Conservation (phyloP, 2,329 filamentous ascomycete species). For the Sporothrix curviconia region DNA sequence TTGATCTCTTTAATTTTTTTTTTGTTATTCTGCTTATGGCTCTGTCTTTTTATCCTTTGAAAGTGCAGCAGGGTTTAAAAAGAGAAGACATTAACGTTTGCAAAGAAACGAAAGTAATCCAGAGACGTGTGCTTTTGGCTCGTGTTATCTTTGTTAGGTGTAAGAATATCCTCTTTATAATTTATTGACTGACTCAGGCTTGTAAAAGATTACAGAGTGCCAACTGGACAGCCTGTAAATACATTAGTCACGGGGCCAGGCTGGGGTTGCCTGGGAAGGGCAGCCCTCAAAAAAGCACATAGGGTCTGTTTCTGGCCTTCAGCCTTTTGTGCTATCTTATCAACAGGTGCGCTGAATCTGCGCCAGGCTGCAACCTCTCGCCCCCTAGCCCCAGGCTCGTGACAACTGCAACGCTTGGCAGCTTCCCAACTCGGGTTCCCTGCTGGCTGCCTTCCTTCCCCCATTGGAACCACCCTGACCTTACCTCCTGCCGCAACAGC, state of each 20-base stretch:
- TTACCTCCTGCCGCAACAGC: constrained; percentile 3
- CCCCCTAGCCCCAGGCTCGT: constrained; percentile 9
- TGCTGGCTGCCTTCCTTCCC: background rate
- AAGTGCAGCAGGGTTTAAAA: too few species aligned
- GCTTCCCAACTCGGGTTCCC: constrained; percentile 2
- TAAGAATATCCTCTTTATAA: too few species aligned
- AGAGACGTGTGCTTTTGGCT: too few species aligned
- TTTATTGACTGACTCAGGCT: too few species aligned
- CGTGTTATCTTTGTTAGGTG: too few species aligned
- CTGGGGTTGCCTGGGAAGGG: background rate
- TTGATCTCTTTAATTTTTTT: background rate
- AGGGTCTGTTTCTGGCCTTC: too few species aligned
- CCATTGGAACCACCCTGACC: too few species aligned
- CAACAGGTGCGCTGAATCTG: constrained; percentile 11
- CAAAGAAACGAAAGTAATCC: too few species aligned
- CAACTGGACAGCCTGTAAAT: background rate
- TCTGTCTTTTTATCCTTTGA: background rate
- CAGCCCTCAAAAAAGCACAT: too few species aligned
- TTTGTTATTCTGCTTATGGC: background rate
- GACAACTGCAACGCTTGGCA: constrained; percentile 21
- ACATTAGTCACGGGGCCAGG: constrained; percentile 3
- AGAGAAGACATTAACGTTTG: too few species aligned
- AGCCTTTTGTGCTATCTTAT: constrained; percentile 10
- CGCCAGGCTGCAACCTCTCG: background rate
- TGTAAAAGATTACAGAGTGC: too few species aligned